phyloP scores from a whole-genome alignment of 306 rosid species.

The Cicer pinnatifidum region DNA sequence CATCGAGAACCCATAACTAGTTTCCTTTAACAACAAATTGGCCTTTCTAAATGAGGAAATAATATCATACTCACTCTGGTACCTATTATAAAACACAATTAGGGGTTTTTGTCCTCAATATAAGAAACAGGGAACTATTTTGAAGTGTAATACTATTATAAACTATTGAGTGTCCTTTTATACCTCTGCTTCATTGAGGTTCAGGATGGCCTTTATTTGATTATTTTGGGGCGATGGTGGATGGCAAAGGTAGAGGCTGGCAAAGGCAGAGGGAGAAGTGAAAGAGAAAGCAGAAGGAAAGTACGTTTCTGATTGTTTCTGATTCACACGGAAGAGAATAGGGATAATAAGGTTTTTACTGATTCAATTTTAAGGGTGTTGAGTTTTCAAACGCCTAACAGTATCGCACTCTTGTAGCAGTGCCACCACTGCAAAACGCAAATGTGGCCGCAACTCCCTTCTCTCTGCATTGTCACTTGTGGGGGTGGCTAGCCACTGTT shows the following conservation, averaged over 20 bases:
- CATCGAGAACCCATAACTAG: background rate
- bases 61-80: background rate
- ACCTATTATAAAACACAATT: background rate
- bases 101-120: background rate
- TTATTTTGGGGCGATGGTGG: background rate
- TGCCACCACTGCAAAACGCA: background rate
- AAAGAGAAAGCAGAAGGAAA: too few species aligned
- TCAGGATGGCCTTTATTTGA: background rate
- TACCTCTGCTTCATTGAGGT: background rate
- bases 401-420: background rate
- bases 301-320: too few species aligned
- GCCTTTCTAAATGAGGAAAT: constrained; percentile 11
- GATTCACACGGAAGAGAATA: too few species aligned
- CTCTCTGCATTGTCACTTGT: background rate
- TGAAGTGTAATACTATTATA: background rate
- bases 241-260: background rate
- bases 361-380: background rate
- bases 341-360: background rate
- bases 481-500: background rate
- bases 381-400: background rate
- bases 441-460: background rate
- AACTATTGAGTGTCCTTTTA: background rate
- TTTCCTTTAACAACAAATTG: constrained; percentile 16
- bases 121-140: background rate
- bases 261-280: too few species aligned